phyloP scores from a whole-genome alignment of 2,329 filamentous ascomycete genomes.

The Teratosphaeriaceae sp. region DNA sequence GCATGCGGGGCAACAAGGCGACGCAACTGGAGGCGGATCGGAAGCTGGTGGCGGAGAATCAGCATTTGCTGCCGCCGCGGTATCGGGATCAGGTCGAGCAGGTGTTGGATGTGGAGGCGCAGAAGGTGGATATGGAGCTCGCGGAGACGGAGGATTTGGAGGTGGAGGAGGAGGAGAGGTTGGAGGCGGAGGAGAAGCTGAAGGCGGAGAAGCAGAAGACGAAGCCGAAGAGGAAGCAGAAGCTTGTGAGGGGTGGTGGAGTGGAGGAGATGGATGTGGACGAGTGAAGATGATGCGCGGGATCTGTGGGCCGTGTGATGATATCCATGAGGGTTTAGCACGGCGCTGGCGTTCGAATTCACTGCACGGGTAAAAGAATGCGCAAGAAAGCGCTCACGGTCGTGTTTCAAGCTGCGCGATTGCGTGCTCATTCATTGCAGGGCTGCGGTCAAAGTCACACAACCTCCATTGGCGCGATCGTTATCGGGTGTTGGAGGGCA shows the following conservation, averaged over 20 bases:
- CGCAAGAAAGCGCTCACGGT: no score
- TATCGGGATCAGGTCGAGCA: constrained; percentile 37
- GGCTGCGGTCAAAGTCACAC: no score
- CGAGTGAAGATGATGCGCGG: constrained; percentile 16
- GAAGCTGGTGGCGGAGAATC: constrained; percentile 84
- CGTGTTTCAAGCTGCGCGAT: no score
- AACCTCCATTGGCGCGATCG: no score
- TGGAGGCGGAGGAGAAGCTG: constrained; percentile 37
- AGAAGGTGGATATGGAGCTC: constrained; percentile 43
- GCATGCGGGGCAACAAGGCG: constrained; percentile 86
- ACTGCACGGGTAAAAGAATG: no score
- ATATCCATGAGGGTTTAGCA: constrained; percentile 3
- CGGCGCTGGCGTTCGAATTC: background rate
- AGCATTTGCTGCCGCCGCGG: constrained; percentile 72
- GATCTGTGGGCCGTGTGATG: background rate
- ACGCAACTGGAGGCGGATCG: constrained; percentile 71
- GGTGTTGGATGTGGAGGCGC: constrained; percentile 55
- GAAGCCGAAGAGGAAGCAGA: constrained; percentile 42
- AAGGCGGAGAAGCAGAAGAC: constrained; percentile 37
- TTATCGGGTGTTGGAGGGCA: no score
- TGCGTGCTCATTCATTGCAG: no score
- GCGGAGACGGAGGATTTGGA: constrained; percentile 27
- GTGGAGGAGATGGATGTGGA: constrained; percentile 39
- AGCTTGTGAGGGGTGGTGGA: constrained; percentile 38
- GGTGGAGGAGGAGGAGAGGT: constrained; percentile 36